Percentiles rank a stretch among this genome's conserved stretches.
Conservation (phyloP, 805 yeast genomes). For the Dipodascus albidus region DNA sequence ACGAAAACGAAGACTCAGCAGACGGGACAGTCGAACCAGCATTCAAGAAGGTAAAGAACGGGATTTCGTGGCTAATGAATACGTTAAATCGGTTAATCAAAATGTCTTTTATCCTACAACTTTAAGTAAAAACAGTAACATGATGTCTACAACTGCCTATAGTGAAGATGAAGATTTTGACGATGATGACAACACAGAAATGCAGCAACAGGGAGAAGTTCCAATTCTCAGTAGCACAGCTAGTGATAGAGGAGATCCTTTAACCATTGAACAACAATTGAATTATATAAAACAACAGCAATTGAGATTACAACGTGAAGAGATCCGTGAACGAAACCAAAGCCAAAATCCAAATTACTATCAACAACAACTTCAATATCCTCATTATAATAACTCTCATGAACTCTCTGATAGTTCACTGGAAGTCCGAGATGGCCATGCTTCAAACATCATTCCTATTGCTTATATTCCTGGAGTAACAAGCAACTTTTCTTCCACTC, state of each 20-base stretch:
- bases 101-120: not conserved
- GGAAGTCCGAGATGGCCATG: conserved; percentile 20
- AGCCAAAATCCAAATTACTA: too few relatives aligned
- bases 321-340: not conserved
- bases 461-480: conserved; percentile 92
- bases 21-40: too few relatives aligned
- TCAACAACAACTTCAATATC: too few relatives aligned
- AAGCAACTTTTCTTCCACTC: conserved; percentile 5
- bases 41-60: too few relatives aligned
- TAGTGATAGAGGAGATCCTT: not conserved
- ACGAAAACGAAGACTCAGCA: not conserved
- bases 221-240: not conserved
- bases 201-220: not conserved
- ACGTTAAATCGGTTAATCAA: not conserved
- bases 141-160: not conserved
- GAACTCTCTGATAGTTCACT: not conserved
- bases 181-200: not conserved
- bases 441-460: conserved; percentile 80
- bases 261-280: not conserved
- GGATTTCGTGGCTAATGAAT: not conserved
- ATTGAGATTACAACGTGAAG: not conserved
- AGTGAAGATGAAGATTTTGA: not conserved
- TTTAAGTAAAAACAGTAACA: not conserved
- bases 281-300: not conserved
- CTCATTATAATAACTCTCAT: not conserved